Percentiles rank a stretch among this genome's conserved stretches.
Conservation (phyloP, 2,329 filamentous ascomycete genomes). For the Penicillium sp. region DNA sequence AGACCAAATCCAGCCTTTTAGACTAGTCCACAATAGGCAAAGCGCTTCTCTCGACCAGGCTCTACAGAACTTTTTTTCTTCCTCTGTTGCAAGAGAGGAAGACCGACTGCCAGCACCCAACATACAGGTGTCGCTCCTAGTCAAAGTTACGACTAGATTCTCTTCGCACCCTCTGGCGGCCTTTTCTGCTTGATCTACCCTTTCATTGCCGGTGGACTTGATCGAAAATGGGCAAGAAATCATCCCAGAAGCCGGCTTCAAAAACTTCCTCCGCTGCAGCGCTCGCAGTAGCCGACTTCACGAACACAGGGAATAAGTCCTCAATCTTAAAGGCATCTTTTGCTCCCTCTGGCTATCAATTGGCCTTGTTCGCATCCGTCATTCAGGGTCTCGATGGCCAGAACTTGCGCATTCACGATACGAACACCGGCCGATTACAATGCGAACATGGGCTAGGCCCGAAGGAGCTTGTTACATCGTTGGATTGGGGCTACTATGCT, state of each 20-base stretch:
- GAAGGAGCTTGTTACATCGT: slow-evolving; percentile 53
- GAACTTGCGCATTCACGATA: slow-evolving; percentile 58
- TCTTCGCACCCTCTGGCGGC: slow-evolving; percentile 12
- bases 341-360: slow-evolving; percentile 56
- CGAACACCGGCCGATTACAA: slow-evolving; percentile 53
- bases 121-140: slow-evolving; percentile 26
- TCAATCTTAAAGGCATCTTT: slow-evolving; percentile 57
- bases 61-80: slow-evolving; percentile 51
- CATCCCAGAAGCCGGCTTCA: slow-evolving; percentile 46
- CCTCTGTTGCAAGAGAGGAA: slow-evolving; percentile 35
- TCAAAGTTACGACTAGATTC: slow-evolving; percentile 18
- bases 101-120: slow-evolving; percentile 32
- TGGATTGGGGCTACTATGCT: slow-evolving; percentile 57
- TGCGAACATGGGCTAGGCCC: slow-evolving; percentile 56
- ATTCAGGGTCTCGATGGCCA: slow-evolving; percentile 59
- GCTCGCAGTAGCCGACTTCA: slow-evolving; percentile 41
- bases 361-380: slow-evolving; percentile 59
- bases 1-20: slow-evolving; percentile 22
- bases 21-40: slow-evolving; percentile 37
- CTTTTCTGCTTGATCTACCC: neutral
- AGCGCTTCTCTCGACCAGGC: slow-evolving; percentile 34
- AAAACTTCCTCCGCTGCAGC: slow-evolving; percentile 51
- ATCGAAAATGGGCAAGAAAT: slow-evolving; percentile 53
- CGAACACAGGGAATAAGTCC: slow-evolving; percentile 48
- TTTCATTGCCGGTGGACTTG: slow-evolving; percentile 10